Evolutionary conservation across 768 basidiomycete species (phyloP), one percentile per base, ranked within the genome.

Genomic region (Mrakia gelida): DNA sequence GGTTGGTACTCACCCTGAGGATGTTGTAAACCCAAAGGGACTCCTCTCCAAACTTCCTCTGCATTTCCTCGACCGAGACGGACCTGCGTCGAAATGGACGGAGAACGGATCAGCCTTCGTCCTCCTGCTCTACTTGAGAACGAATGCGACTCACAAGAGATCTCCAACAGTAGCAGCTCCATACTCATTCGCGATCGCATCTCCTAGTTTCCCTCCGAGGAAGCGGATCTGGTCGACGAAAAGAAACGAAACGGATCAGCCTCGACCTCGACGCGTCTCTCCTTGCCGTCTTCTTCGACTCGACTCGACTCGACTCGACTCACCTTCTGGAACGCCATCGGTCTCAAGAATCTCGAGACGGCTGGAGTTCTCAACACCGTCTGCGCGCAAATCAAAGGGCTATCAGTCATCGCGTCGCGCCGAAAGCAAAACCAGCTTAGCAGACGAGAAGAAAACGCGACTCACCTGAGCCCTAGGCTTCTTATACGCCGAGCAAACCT

Each of bases 141-240:
- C 26, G 71, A 9, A 28, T 18, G 28, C 49, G 49, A 86, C 93
- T 80, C 82, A 95, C 95, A 96, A 85, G 74, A 98, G 87, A 81
- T 99, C 96, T 0, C 90, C 92, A 8, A 98, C 94, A 6, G 92
- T 94, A 18, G 91, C 91, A 8, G 89, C 95, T 81, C 92, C 92
- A 81, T 93, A 98, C 82, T 94, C 92, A 79, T 90, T 89, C 1
- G 93, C 93, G 38, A 99, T 86, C 2, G 92, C 91, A 73, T 89
- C 88, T 1, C 97, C 97, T 0, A 98, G 88, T 84, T 98, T 99
- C 23, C 97, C 97, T 3, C 97, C 97, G 0, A 99, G 86, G 81
- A 93, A 93, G 16, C 97, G 89, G 82, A 99, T 98, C 93, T 95
- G 81, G 56, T 21, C 23, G 18, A 59, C 11, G 34, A 38, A 67